These are phyloP conservation scores for Auricularia sp. DNA, from an alignment of 768 basidiomycete genomes.

Conservation along the genomic window DNA sequence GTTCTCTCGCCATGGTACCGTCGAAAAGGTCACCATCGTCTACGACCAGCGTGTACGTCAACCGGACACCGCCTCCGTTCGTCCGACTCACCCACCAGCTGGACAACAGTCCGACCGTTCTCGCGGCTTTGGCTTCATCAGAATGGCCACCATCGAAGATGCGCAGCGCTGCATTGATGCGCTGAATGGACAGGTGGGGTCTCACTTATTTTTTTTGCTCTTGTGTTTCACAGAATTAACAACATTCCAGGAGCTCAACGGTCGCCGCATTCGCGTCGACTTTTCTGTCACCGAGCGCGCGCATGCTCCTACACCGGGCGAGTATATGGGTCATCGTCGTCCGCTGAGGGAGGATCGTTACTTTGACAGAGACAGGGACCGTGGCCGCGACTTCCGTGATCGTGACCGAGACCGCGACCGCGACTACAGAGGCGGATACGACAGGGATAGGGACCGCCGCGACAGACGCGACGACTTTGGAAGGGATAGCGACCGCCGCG, in stretches of 20 bases:
- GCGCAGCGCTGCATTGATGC: conserved; percentile 80
- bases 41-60: conserved; percentile 86
- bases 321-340: conserved; percentile 92
- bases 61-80: not conserved
- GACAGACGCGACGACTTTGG: conserved; percentile 2
- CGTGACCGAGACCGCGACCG: conserved; percentile 26
- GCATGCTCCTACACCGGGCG: conserved; percentile 92
- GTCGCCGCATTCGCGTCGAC: conserved; percentile 92
- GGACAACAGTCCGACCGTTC: conserved; percentile 75
- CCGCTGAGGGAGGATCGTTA: conserved; percentile 27
- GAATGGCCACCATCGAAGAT: conserved; percentile 83
- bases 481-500: conserved; percentile 13
- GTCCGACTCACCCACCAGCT: conserved; percentile 3
- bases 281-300: conserved; percentile 91
- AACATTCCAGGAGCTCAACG: conserved; percentile 69
- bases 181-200: conserved; percentile 80
- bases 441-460: conserved; percentile 4
- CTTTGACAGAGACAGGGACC: conserved; percentile 32
- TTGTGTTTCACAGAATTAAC: too few relatives aligned
- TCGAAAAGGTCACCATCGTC: conserved; percentile 93
- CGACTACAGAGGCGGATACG: conserved; percentile 36
- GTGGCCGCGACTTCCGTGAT: conserved; percentile 19
- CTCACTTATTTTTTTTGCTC: not conserved
- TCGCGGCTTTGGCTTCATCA: conserved; percentile 96
- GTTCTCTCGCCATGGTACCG: conserved; percentile 77